phyloP scores from a whole-genome alignment of 305 asterid genomes.

The Plantago coronopus region DNA sequence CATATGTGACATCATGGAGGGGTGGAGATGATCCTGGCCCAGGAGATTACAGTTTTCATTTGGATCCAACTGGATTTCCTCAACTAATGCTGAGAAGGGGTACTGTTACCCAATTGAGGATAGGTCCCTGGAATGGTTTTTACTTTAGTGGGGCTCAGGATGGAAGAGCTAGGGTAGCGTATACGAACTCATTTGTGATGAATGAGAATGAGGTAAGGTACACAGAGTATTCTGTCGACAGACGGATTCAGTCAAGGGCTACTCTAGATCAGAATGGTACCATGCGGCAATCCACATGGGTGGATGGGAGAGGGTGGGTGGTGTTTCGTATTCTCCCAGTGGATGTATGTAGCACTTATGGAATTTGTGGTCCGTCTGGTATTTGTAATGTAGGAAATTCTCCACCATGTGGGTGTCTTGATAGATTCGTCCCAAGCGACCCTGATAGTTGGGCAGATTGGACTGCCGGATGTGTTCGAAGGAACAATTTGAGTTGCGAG shows the following conservation, averaged over 20 bases:
- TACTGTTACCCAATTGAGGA: not conserved
- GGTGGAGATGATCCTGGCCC: constrained; percentile 21
- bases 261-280: constrained; percentile 17
- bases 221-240: not conserved
- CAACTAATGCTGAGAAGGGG: not conserved
- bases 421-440: constrained; percentile 23
- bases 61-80: constrained; percentile 5
- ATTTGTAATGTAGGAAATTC: constrained; percentile 20
- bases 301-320: constrained; percentile 20
- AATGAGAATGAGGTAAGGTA: constrained; percentile 13
- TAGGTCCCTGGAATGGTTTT: constrained; percentile 23
- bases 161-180: not conserved
- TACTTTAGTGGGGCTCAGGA: constrained; percentile 21
- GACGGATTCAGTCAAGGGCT: constrained; percentile 9
- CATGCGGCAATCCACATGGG: constrained; percentile 26
- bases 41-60: constrained; percentile 9
- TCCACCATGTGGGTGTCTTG: constrained; percentile 24
- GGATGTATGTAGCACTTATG: constrained; percentile 31
- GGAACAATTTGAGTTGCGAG: constrained; percentile 17
- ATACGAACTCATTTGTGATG: not conserved
- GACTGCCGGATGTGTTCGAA: constrained; percentile 25
- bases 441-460: constrained; percentile 19
- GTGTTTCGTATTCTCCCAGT: constrained; percentile 14
- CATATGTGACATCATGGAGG: constrained; percentile 14
- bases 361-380: constrained; percentile 26